Conservation (phyloP, 2,329 filamentous ascomycete genomes). For the Fusarium sp. region DNA sequence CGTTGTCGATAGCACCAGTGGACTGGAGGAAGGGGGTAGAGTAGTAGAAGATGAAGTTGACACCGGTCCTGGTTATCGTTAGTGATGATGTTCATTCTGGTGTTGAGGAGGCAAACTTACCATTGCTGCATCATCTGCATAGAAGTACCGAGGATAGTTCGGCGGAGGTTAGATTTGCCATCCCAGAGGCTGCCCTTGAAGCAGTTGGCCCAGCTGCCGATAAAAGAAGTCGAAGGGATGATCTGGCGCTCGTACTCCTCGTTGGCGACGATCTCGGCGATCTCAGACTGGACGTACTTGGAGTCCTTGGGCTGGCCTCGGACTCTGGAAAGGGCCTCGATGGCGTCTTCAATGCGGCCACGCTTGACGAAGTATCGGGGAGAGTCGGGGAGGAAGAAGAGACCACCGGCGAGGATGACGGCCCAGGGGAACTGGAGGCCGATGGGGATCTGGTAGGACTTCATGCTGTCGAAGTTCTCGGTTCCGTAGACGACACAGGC, state of each 20-base stretch:
- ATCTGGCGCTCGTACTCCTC: slow-evolving; percentile 77
- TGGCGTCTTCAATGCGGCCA: slow-evolving; percentile 31
- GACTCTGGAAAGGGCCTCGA: slow-evolving; percentile 24
- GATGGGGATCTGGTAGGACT: slow-evolving; percentile 35
- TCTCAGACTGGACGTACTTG: slow-evolving; percentile 36
- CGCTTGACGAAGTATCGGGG: slow-evolving; percentile 36
- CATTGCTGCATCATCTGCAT: slow-evolving; percentile 85
- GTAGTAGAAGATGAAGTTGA: slow-evolving; percentile 94
- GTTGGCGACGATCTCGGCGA: slow-evolving; percentile 75
- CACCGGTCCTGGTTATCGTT: slow-evolving; percentile 71
- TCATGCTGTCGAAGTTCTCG: slow-evolving; percentile 15
- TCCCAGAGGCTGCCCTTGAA: slow-evolving; percentile 47
- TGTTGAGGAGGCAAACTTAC: slow-evolving; percentile 32
- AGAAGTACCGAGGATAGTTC: slow-evolving; percentile 71
- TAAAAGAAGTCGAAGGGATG: slow-evolving; percentile 1
- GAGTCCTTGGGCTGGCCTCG: slow-evolving; percentile 37
- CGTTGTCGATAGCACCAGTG: slow-evolving; percentile 78
- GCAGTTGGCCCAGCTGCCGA: slow-evolving; percentile 36
- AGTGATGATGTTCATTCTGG: not conserved
- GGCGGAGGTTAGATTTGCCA: slow-evolving; percentile 52
- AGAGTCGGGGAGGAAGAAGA: slow-evolving; percentile 37
- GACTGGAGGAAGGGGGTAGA: slow-evolving; percentile 86
- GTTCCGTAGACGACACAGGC: slow-evolving; percentile 35
- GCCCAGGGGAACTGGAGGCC: slow-evolving; percentile 37
- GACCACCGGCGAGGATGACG: slow-evolving; percentile 33